Base-by-base conservation (phyloP, 140 eudicot genomes). In the Flaveria floridana region DNA sequence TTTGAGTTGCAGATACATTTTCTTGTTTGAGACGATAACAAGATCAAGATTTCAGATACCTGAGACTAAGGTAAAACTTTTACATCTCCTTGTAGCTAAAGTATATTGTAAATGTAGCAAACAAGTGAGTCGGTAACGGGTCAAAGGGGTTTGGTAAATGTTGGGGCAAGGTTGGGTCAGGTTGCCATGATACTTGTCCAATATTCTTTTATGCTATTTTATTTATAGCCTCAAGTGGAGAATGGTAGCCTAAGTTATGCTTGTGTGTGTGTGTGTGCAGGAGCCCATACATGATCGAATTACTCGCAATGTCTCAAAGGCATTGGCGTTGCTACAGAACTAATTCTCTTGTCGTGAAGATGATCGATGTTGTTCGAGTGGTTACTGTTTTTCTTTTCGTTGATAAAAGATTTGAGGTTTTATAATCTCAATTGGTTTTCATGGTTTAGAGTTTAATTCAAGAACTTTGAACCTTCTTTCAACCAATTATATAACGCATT, bases 1-100 rank as follows among this genome's bases (percentile, higher is more conserved):
- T 56, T 59, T 80, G 18, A 68, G 72, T 71, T 68, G 34, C 95
- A 93, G 98, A 70, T 93, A 94, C 76, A 85, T 94, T 82, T 89
- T 82, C 88, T 71, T 94, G 80, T 90, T 67, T 21, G 97, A 94
- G 92, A 94, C 96, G 4, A 94, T 94, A 82, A 94, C 99, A 18
- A 85, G 86, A 72, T 86, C 97, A 65, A 79, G 83, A 56, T 88
- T 94, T 74, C 84, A 86, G 79, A 65, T 90, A 25, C 89, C 89
- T 8, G 63, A 61, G 18, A 82, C 85, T 10, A 72, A 14, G 95
- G 97, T 90, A 85, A 79, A 53, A 15, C 39, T 65, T 41, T 3
- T 7, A 39, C 13, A 68, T 57, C 16, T 21, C 56, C 53, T 28
- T 20, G 18, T 23, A 57, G 66, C 30, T 44, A 44, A 26, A 42